These are phyloP conservation scores for Zymoseptoria crescenta DNA, from an alignment of 2,329 filamentous ascomycete genomes.

Conservation along the genomic window DNA sequence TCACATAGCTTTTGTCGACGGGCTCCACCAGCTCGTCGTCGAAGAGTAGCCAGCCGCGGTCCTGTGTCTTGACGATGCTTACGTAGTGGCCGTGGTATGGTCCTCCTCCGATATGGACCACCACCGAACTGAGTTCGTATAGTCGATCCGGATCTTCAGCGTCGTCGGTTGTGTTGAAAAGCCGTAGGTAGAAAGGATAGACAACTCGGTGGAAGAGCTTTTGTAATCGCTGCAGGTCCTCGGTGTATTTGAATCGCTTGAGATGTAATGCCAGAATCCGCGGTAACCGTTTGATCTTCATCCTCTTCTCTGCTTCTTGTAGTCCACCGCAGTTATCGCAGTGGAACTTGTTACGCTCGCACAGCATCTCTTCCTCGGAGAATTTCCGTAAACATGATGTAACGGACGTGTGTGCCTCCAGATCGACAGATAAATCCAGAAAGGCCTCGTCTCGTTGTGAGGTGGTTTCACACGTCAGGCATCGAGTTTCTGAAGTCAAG, in stretches of 20 bases:
- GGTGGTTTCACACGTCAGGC: conserved; percentile 89
- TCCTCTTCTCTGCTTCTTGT: conserved; percentile 95
- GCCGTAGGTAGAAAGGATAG: conserved; percentile 89
- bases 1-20: conserved; percentile 90
- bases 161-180: conserved; percentile 97
- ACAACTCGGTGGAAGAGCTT: conserved; percentile 96
- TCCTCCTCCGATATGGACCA: conserved; percentile 93
- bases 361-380: conserved; percentile 96
- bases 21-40: conserved; percentile 99
- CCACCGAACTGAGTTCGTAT: conserved; percentile 94
- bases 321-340: conserved; percentile 94
- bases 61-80: conserved; percentile 93
- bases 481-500: conserved; percentile 91
- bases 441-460: conserved; percentile 96
- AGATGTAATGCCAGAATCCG: conserved; percentile 86
- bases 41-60: conserved; percentile 90
- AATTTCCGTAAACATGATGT: conserved; percentile 94
- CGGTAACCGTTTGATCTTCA: conserved; percentile 96
- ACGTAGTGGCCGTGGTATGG: conserved; percentile 98
- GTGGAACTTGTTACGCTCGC: conserved; percentile 97
- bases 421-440: conserved; percentile 87
- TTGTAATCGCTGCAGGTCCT: conserved; percentile 85
- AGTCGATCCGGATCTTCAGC: conserved; percentile 86
- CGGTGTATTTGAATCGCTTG: conserved; percentile 97
- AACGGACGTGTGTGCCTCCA: conserved; percentile 91